Evolutionary conservation across 2,329 filamentous ascomycete genomes (phyloP).

Genomic region (Helotiales sp.): DNA sequence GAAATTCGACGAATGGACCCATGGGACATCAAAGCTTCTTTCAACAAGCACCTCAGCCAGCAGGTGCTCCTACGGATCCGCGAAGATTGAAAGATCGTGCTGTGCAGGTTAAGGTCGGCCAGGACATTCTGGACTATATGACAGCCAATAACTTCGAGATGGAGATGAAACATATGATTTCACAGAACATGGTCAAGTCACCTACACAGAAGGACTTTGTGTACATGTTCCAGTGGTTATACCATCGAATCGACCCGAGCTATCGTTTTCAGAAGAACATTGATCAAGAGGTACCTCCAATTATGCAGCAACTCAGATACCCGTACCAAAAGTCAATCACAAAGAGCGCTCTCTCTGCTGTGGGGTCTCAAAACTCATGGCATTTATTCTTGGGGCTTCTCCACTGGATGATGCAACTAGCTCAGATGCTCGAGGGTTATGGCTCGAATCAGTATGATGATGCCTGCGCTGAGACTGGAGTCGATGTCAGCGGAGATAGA

Average conservation of each 20-base stretch:
- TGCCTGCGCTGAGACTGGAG: constrained; percentile 81
- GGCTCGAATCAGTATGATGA: constrained; percentile 79
- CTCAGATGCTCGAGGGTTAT: constrained; percentile 89
- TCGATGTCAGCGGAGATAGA: constrained; percentile 84
- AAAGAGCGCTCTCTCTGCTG: constrained; percentile 91
- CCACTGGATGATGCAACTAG: constrained; percentile 99
- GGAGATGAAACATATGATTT: constrained; percentile 94
- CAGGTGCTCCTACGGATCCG: constrained; percentile 82
- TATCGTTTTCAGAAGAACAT: constrained; percentile 94
- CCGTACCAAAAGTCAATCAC: constrained; percentile 95
- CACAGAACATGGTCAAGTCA: constrained; percentile 85
- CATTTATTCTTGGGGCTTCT: constrained; percentile 88
- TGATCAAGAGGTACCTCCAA: constrained; percentile 89
- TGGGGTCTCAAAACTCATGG: constrained; percentile 91
- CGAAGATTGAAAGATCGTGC: constrained; percentile 79
- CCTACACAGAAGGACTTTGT: constrained; percentile 99
- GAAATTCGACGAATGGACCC: constrained; percentile 68
- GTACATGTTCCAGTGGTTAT: constrained; percentile 96
- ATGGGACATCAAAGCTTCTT: constrained; percentile 90
- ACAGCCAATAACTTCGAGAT: constrained; percentile 94
- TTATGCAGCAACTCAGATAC: constrained; percentile 91
- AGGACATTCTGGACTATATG: constrained; percentile 89
- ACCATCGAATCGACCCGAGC: constrained; percentile 90
- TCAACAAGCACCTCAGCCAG: constrained; percentile 77
- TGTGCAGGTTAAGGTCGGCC: constrained; percentile 79